These are phyloP conservation scores for Thermoascus crustaceus DNA, from an alignment of 2,329 filamentous ascomycete species.

Conservation along the genomic window DNA sequence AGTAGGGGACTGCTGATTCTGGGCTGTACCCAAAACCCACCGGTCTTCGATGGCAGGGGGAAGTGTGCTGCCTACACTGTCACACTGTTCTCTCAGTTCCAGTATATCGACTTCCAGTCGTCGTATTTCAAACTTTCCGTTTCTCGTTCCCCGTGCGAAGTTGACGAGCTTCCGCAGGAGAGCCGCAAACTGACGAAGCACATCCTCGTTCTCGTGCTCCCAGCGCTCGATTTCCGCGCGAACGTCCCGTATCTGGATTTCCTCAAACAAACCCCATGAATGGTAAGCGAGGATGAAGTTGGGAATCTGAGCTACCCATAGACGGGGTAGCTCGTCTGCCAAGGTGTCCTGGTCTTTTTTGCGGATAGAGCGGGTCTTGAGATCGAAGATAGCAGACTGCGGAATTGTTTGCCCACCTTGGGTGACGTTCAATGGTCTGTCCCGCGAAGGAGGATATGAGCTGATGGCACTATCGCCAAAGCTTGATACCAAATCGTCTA, in stretches of 20 bases:
- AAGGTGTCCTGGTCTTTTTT: constrained; percentile 29
- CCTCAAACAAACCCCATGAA: constrained; percentile 33
- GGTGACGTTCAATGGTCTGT: background rate
- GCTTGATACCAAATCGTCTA: constrained; percentile 4
- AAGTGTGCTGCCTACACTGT: constrained; percentile 18
- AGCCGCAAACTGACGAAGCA: constrained; percentile 11
- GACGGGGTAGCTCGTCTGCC: constrained; percentile 33
- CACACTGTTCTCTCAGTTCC: constrained; percentile 27
- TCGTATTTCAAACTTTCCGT: constrained; percentile 19
- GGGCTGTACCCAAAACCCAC: no score
- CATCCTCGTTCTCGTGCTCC: constrained; percentile 32
- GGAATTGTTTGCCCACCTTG: constrained; percentile 20
- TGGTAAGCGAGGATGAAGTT: constrained; percentile 48
- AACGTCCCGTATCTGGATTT: constrained; percentile 35
- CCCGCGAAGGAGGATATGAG: background rate
- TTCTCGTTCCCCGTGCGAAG: constrained; percentile 12
- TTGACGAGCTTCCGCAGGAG: constrained; percentile 15
- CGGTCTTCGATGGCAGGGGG: no score
- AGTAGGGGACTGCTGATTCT: no score
- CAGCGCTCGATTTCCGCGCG: constrained; percentile 30
- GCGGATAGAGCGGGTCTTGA: constrained; percentile 42
- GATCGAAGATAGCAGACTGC: constrained; percentile 42
- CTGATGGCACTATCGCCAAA: constrained; percentile 1
- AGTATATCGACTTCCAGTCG: constrained; percentile 17
- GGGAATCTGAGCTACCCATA: constrained; percentile 46